These are phyloP conservation scores for Tricholoma saponaceum DNA, from an alignment of 768 basidiomycete species.

Conservation along the genomic window DNA sequence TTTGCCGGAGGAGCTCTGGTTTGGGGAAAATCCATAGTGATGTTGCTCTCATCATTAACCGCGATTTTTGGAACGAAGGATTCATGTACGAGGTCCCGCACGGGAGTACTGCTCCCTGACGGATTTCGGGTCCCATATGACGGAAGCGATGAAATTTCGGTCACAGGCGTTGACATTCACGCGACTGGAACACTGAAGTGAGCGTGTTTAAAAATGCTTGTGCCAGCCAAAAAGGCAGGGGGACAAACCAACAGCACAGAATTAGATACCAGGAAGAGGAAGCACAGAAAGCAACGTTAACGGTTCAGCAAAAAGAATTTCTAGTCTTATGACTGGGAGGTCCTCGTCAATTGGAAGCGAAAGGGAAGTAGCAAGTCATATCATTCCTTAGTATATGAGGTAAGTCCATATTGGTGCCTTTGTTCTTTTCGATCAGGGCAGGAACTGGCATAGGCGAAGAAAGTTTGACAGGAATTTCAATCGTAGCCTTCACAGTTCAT, in stretches of 20 bases:
- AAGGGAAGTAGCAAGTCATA: neutral
- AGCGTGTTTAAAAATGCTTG: neutral
- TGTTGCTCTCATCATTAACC: neutral
- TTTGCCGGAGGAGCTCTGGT: conserved; percentile 8
- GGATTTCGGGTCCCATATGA: neutral
- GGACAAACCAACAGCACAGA: neutral
- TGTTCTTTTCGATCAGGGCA: neutral
- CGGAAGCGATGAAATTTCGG: neutral
- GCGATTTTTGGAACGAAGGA: neutral
- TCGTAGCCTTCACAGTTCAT: neutral
- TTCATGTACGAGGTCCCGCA: neutral
- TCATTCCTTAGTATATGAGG: neutral
- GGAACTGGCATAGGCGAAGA: too few relatives aligned
- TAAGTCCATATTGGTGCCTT: neutral
- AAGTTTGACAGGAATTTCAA: too few relatives aligned
- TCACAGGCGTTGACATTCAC: neutral
- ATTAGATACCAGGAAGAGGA: neutral
- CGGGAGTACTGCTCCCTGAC: neutral
- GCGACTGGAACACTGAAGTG: neutral
- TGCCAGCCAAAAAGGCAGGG: neutral
- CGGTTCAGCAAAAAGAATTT: neutral
- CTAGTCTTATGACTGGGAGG: neutral
- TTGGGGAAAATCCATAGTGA: neutral
- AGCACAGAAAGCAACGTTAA: neutral
- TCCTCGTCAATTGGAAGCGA: neutral